phyloP scores from a whole-genome alignment of 2,329 filamentous ascomycete genomes.

The Scolecobasidium constrictum region DNA sequence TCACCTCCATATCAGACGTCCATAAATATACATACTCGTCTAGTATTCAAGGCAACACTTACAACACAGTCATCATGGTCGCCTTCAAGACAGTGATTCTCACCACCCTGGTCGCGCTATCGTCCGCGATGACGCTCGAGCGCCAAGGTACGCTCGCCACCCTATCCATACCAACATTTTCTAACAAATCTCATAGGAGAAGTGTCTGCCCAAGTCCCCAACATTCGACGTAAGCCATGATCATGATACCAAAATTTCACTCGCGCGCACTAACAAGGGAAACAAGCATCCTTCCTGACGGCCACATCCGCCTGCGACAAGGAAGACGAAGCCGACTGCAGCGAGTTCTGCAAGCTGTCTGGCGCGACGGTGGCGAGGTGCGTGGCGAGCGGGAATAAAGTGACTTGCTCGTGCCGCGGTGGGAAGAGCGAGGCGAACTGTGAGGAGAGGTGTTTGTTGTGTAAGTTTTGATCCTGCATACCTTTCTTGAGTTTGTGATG shows the following conservation, averaged over 20 bases:
- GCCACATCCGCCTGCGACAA: slow-evolving; percentile 5
- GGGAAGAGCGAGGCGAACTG: slow-evolving; percentile 10
- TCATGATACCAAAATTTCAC: not conserved
- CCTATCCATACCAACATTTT: not conserved
- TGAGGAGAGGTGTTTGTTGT: slow-evolving; percentile 7
- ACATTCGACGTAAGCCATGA: not conserved
- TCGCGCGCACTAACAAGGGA: not conserved
- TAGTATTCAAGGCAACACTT: no score
- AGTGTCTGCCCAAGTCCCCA: not conserved
- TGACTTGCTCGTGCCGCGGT: slow-evolving; percentile 8
- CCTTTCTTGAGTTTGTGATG: no score
- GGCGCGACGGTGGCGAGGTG: slow-evolving; percentile 4
- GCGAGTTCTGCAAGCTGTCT: slow-evolving; percentile 7
- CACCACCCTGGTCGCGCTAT: slow-evolving; percentile 1
- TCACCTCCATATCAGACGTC: no score
- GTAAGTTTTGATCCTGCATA: slow-evolving; percentile 1
- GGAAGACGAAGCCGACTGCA: slow-evolving; percentile 8
- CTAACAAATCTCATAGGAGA: not conserved
- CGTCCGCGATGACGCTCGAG: slow-evolving; percentile 8
- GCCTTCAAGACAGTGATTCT: not conserved
- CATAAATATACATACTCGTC: no score
- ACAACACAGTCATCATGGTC: not conserved
- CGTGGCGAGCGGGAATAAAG: slow-evolving; percentile 4
- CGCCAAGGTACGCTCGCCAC: slow-evolving; percentile 1
- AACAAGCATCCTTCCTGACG: not conserved